Evolutionary conservation across 176 grass and related monocot species (phyloP).

Genomic region (Coix lacrymajobi): DNA sequence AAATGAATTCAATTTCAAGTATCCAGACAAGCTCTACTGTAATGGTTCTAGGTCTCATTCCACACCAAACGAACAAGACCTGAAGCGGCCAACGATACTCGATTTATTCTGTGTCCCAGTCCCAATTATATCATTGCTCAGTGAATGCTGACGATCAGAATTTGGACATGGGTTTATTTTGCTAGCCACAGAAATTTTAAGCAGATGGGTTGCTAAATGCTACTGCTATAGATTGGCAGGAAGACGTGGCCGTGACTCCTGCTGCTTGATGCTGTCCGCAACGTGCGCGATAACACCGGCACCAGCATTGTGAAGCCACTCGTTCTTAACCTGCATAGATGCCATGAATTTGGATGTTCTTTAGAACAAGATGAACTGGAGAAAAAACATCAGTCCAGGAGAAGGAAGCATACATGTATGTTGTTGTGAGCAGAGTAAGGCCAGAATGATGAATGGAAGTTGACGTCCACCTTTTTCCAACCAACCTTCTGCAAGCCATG

Average conservation of each 20-base stretch:
- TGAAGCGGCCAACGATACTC: not conserved
- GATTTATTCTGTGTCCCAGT: not conserved
- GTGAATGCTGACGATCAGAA: not conserved
- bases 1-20: too few relatives aligned
- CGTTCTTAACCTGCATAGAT: constrained; percentile 58
- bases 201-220: not conserved
- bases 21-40: too few relatives aligned
- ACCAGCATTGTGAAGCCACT: constrained; percentile 74
- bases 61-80: too few relatives aligned
- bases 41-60: too few relatives aligned
- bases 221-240: constrained; percentile 39
- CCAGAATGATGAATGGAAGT: constrained; percentile 64
- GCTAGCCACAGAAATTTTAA: not conserved
- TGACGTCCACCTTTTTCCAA: constrained; percentile 94
- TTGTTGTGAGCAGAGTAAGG: constrained; percentile 90
- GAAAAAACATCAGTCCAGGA: not conserved
- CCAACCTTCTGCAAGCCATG: constrained; percentile 75
- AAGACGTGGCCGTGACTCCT: constrained; percentile 41
- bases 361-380: not conserved
- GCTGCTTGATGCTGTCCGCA: constrained; percentile 56
- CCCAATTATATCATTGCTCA: not conserved
- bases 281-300: constrained; percentile 73
- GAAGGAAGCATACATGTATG: constrained; percentile 53
- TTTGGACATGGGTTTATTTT: not conserved
- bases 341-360: not conserved